phyloP scores from a whole-genome alignment of 768 basidiomycete genomes.

The Rhizopogon vinicolor region DNA sequence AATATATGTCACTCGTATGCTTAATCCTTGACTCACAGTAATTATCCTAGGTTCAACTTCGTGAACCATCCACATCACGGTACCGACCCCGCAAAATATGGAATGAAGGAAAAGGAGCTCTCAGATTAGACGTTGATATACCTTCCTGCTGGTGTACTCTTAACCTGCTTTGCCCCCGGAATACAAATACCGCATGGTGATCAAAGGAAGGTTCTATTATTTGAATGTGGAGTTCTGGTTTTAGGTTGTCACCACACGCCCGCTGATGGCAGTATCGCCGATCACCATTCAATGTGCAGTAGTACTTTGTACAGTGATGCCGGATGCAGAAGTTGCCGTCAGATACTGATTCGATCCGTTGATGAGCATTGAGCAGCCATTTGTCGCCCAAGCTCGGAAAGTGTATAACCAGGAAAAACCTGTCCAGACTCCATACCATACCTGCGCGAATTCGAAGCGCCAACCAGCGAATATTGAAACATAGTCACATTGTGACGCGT shows the following conservation, averaged over 20 bases:
- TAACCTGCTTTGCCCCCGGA: neutral
- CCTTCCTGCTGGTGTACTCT: neutral
- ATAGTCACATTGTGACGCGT: too few relatives aligned
- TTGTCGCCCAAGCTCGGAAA: too few relatives aligned
- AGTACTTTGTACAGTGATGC: neutral
- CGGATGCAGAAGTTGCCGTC: too few relatives aligned
- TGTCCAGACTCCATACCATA: too few relatives aligned
- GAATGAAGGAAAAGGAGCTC: slow-evolving; percentile 28
- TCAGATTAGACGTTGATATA: slow-evolving; percentile 14
- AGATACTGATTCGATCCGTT: too few relatives aligned
- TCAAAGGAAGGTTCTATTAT: neutral
- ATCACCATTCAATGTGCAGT: neutral
- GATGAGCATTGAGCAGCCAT: too few relatives aligned
- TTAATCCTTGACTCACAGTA: slow-evolving; percentile 4
- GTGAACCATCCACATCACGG: slow-evolving; percentile 90
- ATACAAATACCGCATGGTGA: neutral
- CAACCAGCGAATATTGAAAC: too few relatives aligned
- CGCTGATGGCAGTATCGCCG: neutral
- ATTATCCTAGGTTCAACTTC: slow-evolving; percentile 79
- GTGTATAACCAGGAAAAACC: too few relatives aligned
- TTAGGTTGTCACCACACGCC: neutral
- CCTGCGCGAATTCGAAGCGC: too few relatives aligned
- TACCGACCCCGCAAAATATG: slow-evolving; percentile 79
- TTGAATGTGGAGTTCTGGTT: neutral
- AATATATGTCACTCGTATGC: slow-evolving; percentile 3